Conservation (phyloP, 2,329 filamentous ascomycete species). For the Exutisphaerella laricina region DNA sequence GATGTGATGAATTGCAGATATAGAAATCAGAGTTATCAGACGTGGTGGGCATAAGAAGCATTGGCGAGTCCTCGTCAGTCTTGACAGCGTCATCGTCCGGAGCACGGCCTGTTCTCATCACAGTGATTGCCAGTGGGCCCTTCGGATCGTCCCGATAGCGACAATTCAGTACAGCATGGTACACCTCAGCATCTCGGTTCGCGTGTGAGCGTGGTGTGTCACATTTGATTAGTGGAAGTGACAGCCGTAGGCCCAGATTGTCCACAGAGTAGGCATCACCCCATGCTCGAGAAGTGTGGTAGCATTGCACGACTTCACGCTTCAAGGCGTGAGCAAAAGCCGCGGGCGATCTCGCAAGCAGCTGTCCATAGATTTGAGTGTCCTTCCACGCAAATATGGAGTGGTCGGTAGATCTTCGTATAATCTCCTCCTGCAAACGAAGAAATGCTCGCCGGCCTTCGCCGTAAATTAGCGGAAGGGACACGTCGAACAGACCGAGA, state of each 20-base stretch:
- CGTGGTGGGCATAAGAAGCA: not conserved
- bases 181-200: not conserved
- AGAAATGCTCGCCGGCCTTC: slow-evolving; percentile 15
- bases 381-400: slow-evolving; percentile 1
- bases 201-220: not conserved
- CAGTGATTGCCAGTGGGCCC: not conserved
- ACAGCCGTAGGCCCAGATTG: not conserved
- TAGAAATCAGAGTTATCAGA: not conserved
- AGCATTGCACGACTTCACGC: not conserved
- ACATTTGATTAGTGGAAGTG: not conserved
- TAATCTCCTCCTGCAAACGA: slow-evolving; percentile 15
- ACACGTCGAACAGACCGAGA: slow-evolving; percentile 15
- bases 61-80: not conserved
- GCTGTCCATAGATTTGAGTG: not conserved
- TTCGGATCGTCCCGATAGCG: not conserved
- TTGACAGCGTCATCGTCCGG: not conserved
- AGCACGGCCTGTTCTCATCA: not conserved
- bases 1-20: not conserved
- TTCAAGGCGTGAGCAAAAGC: not conserved
- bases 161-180: not conserved
- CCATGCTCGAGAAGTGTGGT: not conserved
- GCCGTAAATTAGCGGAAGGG: slow-evolving; percentile 9
- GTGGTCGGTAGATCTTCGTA: not conserved
- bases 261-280: not conserved
- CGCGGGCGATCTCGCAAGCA: not conserved